Evolutionary conservation across 2,329 filamentous ascomycete genomes (phyloP), one percentile per base, ranked within the genome.

Genomic region (Gyromitra esculenta): DNA sequence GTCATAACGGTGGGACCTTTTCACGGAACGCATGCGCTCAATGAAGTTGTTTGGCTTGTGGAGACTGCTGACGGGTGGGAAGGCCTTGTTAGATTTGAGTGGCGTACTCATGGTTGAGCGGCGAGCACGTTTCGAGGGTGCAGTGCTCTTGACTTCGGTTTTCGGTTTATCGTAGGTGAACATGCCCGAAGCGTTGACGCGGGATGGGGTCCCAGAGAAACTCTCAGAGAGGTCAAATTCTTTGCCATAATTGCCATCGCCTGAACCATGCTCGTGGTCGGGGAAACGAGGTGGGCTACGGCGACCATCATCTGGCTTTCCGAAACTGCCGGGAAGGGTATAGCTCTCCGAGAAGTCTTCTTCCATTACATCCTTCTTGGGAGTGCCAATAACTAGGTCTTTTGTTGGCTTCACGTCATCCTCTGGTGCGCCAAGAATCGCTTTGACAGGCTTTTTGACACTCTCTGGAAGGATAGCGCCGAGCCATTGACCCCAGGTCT

Each of bases 11-110:
- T 63, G 57, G 8, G 67, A 59, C 37, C 63, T 76, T 48, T 77
- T 78, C 5, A 64, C 69, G 5, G 70, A 70, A 15, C 71, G 65
- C 77, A 79, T 79, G 21, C 77, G 77, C 21, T 75, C 76, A 43
- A 79, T 79, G 13, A 79, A 79, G 41, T 78, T 79, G 18, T 75
- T 78, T 11, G 77, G 77, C 68, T 76, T 79, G 54, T 74, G 77
- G 11, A 70, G 70, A 41, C 71, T 78, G 9, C 50, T 75, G 21
- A 64, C 66, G 39, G 64, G n/a, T 15, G 76, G 62, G 8, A 62
- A 60, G 13, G 67, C 41, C 35, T 75, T 76, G n/a, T 59, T 75
- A n/a, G 57, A 45, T 54, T 66, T 71, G 21, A 69, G 45, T 25
- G 76, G 76, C 21, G 76, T 77, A 39, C 73, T 76, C 68, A 73